Evolutionary conservation across 805 yeast genomes (phyloP).

Genomic region (Yarrowia alimentaria): DNA sequence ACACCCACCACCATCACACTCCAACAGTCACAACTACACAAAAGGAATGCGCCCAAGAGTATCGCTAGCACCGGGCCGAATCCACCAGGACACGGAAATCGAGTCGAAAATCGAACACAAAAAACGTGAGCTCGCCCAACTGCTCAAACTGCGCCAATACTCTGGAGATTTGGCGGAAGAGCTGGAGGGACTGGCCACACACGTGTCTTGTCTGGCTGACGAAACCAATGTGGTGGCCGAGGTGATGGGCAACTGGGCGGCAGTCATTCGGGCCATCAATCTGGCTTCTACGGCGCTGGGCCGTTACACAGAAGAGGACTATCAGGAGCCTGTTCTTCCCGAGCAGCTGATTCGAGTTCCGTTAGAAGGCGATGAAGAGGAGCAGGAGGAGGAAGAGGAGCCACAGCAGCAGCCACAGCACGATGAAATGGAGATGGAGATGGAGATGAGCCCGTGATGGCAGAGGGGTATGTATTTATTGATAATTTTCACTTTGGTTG

Average conservation of each 20-base stretch:
- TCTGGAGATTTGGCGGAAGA: constrained; percentile 14
- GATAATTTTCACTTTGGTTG: too few species aligned
- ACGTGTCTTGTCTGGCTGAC: constrained; percentile 14
- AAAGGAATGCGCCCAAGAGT: constrained; percentile 24
- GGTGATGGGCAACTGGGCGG: constrained; percentile 26
- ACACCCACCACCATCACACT: too few species aligned
- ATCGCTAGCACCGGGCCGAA: constrained; percentile 11
- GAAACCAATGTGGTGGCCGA: constrained; percentile 19
- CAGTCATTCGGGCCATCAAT: constrained; percentile 17
- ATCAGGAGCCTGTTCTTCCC: constrained; percentile 14
- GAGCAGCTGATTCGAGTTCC: constrained; percentile 24
- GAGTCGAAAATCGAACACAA: constrained; percentile 11
- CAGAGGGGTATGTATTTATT: too few species aligned
- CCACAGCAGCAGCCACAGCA: too few species aligned
- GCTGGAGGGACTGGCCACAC: constrained; percentile 13
- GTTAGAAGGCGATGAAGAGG: constrained; percentile 5
- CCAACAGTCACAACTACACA: too few species aligned
- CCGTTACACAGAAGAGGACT: constrained; percentile 17
- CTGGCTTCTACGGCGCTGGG: constrained; percentile 18
- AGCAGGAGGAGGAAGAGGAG: neutral
- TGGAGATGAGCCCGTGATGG: too few species aligned
- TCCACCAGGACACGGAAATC: constrained; percentile 8
- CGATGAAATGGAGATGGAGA: too few species aligned
- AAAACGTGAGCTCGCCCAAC: constrained; percentile 15
- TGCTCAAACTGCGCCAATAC: constrained; percentile 9